Evolutionary conservation across 164 flowering plant species (phyloP).

Genomic region (Chloranthus sessilifolius): DNA sequence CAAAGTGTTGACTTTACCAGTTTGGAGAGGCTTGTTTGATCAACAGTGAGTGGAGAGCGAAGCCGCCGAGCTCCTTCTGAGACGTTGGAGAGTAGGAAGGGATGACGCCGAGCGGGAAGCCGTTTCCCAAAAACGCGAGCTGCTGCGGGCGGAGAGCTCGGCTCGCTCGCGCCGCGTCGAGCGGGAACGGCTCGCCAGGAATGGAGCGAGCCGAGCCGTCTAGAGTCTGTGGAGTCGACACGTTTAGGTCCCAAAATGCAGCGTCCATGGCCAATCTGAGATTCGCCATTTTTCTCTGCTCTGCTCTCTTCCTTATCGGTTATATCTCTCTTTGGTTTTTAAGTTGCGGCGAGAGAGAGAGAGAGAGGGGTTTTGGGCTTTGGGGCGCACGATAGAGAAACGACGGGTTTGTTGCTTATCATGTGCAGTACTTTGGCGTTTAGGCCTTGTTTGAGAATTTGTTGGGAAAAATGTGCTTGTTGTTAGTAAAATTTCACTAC

Average conservation of each 20-base stretch:
- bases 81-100: slow-evolving; percentile 56
- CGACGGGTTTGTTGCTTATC: too few relatives aligned
- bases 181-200: slow-evolving; percentile 71
- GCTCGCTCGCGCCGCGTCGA: slow-evolving; percentile 54
- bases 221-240: slow-evolving; percentile 51
- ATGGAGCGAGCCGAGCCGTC: slow-evolving; percentile 51
- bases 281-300: slow-evolving; percentile 47
- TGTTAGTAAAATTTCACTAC: too few relatives aligned
- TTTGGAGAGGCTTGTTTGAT: slow-evolving; percentile 26
- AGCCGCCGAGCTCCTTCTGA: slow-evolving; percentile 53
- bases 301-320: too few relatives aligned
- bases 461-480: too few relatives aligned
- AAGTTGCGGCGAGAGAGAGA: too few relatives aligned
- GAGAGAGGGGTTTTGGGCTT: too few relatives aligned
- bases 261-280: slow-evolving; percentile 74
- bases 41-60: slow-evolving; percentile 64
- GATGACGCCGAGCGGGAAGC: slow-evolving; percentile 78
- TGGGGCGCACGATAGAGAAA: too few relatives aligned
- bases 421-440: too few relatives aligned
- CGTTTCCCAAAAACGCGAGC: slow-evolving; percentile 43
- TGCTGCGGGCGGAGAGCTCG: slow-evolving; percentile 60
- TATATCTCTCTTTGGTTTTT: too few relatives aligned
- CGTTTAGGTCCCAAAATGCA: slow-evolving; percentile 59
- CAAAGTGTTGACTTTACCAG: too few relatives aligned
- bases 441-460: too few relatives aligned